Conservation (phyloP, 768 basidiomycete species). For the Coprinopsis marcescibilis region DNA sequence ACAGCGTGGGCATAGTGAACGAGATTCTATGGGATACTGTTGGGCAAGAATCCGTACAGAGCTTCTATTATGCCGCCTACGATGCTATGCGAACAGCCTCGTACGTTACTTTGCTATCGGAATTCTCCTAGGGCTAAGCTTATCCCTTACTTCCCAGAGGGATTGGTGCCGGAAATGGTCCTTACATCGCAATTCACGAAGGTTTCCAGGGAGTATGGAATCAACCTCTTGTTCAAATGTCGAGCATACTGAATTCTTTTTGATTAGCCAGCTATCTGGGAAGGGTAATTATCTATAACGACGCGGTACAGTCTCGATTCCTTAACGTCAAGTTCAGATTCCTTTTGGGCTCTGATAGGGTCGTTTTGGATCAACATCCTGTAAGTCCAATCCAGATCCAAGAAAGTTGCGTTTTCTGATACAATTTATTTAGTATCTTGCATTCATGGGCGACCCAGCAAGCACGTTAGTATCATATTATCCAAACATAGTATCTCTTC, state of each 20-base stretch:
- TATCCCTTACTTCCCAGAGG: slow-evolving; percentile 39
- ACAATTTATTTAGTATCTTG: slow-evolving; percentile 33
- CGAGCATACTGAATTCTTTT: slow-evolving; percentile 6
- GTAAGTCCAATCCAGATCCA: slow-evolving; percentile 35
- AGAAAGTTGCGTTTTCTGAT: background rate
- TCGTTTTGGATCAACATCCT: slow-evolving; percentile 73
- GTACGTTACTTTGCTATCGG: slow-evolving; percentile 21
- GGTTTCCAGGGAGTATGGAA: slow-evolving; percentile 51
- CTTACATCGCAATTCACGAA: slow-evolving; percentile 58
- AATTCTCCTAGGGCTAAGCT: background rate
- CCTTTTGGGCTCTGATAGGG: slow-evolving; percentile 70
- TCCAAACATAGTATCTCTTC: slow-evolving; percentile 9
- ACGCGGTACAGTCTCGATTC: background rate
- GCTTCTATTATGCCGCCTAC: slow-evolving; percentile 42
- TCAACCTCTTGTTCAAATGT: background rate
- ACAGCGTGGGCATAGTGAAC: slow-evolving; percentile 54
- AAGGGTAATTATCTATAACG: slow-evolving; percentile 27
- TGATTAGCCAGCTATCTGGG: slow-evolving; percentile 36
- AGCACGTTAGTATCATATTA: slow-evolving; percentile 30
- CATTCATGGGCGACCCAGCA: slow-evolving; percentile 33
- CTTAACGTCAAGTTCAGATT: slow-evolving; percentile 38
- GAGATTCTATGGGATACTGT: slow-evolving; percentile 58
- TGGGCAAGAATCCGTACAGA: slow-evolving; percentile 38
- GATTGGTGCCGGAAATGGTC: slow-evolving; percentile 51
- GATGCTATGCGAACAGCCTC: slow-evolving; percentile 38